phyloP scores from a whole-genome alignment of 2,329 filamentous ascomycete genomes.

The Hymenoscyphus fraxineus region DNA sequence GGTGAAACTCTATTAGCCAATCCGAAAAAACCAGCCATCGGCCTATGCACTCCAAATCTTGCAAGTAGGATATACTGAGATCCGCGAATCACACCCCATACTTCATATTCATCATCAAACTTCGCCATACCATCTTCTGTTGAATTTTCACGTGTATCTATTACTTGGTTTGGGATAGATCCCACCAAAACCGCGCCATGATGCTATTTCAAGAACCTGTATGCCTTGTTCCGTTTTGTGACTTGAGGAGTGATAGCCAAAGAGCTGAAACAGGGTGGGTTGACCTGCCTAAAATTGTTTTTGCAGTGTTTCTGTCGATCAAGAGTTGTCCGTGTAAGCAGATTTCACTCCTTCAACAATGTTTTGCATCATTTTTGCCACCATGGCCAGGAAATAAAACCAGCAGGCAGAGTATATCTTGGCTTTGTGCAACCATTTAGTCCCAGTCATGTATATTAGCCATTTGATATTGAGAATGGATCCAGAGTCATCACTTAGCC shows the following conservation, averaged over 20 bases:
- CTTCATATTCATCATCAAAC: slow-evolving; percentile 9
- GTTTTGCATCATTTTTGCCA: slow-evolving; percentile 17
- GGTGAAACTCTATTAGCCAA: not conserved
- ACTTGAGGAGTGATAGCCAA: slow-evolving; percentile 46
- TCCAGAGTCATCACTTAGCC: not conserved
- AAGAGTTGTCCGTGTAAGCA: slow-evolving; percentile 31
- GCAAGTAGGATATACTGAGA: not conserved
- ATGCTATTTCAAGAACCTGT: slow-evolving; percentile 32
- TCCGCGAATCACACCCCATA: not conserved
- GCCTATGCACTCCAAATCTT: not conserved
- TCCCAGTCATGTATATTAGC: not conserved
- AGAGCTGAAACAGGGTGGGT: slow-evolving; percentile 42
- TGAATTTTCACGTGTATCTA: slow-evolving; percentile 40
- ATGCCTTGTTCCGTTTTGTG: slow-evolving; percentile 39
- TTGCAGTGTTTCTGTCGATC: slow-evolving; percentile 41
- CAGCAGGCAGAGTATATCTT: slow-evolving; percentile 2
- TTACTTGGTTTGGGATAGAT: slow-evolving; percentile 40
- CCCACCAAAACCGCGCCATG: slow-evolving; percentile 36
- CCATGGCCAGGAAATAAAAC: slow-evolving; percentile 20
- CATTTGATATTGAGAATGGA: not conserved
- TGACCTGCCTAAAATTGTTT: slow-evolving; percentile 45
- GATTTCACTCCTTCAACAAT: slow-evolving; percentile 31
- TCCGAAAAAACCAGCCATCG: not conserved
- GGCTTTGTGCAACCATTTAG: not conserved
- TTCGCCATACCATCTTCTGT: slow-evolving; percentile 6